A percentile compares a stretch with the other conserved stretches of the same genome.
Evolutionary conservation across 768 basidiomycete genomes (phyloP).

Genomic region (Boletus subcaerulescens): DNA sequence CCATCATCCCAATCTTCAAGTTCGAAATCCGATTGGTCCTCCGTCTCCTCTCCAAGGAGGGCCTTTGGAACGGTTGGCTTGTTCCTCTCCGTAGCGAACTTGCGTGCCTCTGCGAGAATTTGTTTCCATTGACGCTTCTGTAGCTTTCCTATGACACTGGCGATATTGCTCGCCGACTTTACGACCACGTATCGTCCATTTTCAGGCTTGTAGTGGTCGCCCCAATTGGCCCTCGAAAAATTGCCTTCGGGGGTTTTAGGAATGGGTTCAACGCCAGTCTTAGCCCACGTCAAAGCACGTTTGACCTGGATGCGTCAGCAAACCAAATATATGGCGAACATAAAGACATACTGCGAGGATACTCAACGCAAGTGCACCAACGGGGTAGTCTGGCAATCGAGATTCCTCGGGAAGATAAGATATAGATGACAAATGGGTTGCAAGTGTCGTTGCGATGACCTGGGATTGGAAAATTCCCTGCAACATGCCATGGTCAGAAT

Average conservation of each 20-base stretch:
- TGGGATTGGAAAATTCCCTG: constrained; percentile 5
- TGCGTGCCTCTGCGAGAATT: neutral
- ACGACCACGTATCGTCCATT: neutral
- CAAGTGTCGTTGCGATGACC: neutral
- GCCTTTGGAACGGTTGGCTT: neutral
- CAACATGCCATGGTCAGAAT: neutral
- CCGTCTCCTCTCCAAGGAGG: neutral
- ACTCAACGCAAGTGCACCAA: neutral
- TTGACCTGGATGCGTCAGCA: neutral
- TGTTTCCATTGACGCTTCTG: neutral
- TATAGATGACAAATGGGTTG: neutral
- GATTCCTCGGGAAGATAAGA: neutral
- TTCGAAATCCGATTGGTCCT: neutral
- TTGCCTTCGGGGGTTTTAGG: neutral
- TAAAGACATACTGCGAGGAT: neutral
- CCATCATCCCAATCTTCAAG: constrained; percentile 4
- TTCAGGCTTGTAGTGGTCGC: neutral
- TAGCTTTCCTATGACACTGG: neutral
- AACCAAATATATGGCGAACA: neutral
- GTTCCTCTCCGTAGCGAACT: neutral
- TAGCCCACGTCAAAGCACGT: neutral
- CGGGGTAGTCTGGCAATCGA: neutral
- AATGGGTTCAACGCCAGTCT: neutral
- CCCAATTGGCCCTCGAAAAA: constrained; percentile 1
- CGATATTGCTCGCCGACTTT: neutral